Evolutionary conservation across 805 yeast genomes (phyloP), one percentile per base, ranked within the genome.

Genomic region (Cyberlindnera subsufficiens): DNA sequence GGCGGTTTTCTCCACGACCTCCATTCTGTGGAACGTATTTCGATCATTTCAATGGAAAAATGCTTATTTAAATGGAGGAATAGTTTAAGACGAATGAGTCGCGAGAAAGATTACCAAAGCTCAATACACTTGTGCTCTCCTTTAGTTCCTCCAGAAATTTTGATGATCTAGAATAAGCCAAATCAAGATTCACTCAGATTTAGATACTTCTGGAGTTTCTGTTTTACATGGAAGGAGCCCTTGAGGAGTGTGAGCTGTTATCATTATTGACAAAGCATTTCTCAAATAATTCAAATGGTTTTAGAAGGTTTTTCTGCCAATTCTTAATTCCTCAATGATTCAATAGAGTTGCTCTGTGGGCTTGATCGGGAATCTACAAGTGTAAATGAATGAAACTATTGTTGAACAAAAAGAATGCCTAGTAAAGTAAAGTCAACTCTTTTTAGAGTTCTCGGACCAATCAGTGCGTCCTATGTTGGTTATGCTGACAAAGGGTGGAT

Each of bases 91-190:
- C n/a, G n/a, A n/a, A n/a, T n/a, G n/a, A 78, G 57, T 77, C 81
- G 74, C 37, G 74, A 71, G 55, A 68, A 75, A 39, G 68, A 20
- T 83, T 83, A 6, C 82, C 85, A 32, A 54, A 52, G 22, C 51
- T 25, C 1, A 54, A 56, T n/a, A 54, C 49, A 35, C 58, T 56
- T 3, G 40, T 29, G 1, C 54, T 55, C 20, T 44, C 42, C 41
- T 50, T 46, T 3, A 49, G 37, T 2, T 37, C 46, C 15, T 34
- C 35, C 19, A 49, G 50, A 35, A 44, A 44, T 3, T 60, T 61
- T 43, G 66, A 69, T 45, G 82, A 83, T 59, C 81, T 55, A 18
- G 64, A 62, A 5, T 59, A 59, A 18, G 71, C 66, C 14, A 77
- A 70, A 39, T 58, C 56, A 15, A 43, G 75, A 78, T 0, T 56